phyloP scores from a whole-genome alignment of 2,329 filamentous ascomycete species.

The Colletotrichum eremochloae region DNA sequence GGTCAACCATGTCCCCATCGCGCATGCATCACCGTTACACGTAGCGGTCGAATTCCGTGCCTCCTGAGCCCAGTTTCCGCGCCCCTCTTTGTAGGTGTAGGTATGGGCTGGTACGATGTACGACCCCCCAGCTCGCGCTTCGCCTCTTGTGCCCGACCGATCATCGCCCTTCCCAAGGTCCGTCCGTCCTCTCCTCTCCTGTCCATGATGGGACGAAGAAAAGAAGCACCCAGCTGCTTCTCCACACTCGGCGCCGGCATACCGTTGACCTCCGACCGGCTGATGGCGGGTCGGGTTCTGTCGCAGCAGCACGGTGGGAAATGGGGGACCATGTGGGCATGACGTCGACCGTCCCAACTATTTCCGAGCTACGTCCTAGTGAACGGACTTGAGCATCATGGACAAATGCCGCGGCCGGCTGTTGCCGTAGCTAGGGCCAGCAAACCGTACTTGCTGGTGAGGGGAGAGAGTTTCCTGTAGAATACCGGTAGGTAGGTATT shows the following conservation, averaged over 20 bases:
- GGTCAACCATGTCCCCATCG: too few species aligned
- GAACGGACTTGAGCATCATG: conserved; percentile 18
- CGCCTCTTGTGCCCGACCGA: conserved; percentile 35
- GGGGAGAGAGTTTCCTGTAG: conserved; percentile 20
- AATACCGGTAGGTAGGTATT: not conserved
- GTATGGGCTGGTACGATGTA: too few species aligned
- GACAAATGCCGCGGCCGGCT: conserved; percentile 4
- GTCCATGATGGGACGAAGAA: too few species aligned
- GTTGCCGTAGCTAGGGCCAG: not conserved
- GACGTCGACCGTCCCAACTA: conserved; percentile 31
- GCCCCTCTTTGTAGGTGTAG: too few species aligned
- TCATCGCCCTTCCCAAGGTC: not conserved
- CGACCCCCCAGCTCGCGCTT: conserved; percentile 16
- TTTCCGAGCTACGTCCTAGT: conserved; percentile 30
- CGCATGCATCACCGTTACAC: too few species aligned
- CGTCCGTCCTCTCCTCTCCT: not conserved
- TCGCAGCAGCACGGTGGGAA: conserved; percentile 32
- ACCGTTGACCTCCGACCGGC: conserved; percentile 26
- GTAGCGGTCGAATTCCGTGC: too few species aligned
- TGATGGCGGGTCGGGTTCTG: conserved; percentile 24
- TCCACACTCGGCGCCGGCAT: too few species aligned
- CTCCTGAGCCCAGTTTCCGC: too few species aligned
- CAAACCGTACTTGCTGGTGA: not conserved
- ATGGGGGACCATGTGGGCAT: conserved; percentile 21
- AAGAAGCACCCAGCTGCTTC: too few species aligned